Evolutionary conservation across 495 filamentous ascomycete genomes (phyloP), one percentile per base, ranked within the genome.

Genomic region (Cercophora scortea): DNA sequence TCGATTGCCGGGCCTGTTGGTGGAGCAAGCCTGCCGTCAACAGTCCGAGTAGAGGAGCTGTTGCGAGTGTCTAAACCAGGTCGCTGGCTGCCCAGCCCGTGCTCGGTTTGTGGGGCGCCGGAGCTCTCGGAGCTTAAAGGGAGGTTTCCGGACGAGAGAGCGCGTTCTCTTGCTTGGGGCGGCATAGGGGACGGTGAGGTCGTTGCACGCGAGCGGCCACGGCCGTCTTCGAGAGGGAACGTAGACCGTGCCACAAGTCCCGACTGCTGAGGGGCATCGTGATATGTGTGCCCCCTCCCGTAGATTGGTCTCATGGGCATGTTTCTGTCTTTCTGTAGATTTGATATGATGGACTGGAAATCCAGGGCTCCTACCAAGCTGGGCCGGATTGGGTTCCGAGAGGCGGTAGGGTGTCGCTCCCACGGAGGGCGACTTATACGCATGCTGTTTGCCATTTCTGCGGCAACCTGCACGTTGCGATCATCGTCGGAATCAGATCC

Each of bases 361-460:
- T 99, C 94, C 49, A 99, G 71, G 5, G 86, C 94, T 43, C 94
- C 94, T 6, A 97, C 87, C 17, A 99, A 69, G 71, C 91, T 96
- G 6, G 94, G 90, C 33, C 94, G 79, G 53, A 97, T 96, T 1
- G 89, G 85, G 43, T 81, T 86, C 25, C 25, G 25, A 52, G 89
- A 72, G 32, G 90, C 68, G 42, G 72, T 88, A 61, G 83, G 87
- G 54, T 84, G 86, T 45, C 90, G 78, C 45, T 78, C 73, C 49
- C 79, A 80, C 42, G 72, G 71, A 8, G 87, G 87, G 10, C 93
- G 81, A 59, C 77, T 86, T 19, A 96, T 78, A 48, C 91, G 84
- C 94, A 99, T 96, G 54, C 89, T 96, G 64, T 82, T 94, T 50
- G 84, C 85, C 66, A 99, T 83, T 61, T 95, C 90, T 6, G 83